These are phyloP conservation scores for Metschnikowia baotianmanensis DNA, from an alignment of 805 yeast species.

Conservation along the genomic window DNA sequence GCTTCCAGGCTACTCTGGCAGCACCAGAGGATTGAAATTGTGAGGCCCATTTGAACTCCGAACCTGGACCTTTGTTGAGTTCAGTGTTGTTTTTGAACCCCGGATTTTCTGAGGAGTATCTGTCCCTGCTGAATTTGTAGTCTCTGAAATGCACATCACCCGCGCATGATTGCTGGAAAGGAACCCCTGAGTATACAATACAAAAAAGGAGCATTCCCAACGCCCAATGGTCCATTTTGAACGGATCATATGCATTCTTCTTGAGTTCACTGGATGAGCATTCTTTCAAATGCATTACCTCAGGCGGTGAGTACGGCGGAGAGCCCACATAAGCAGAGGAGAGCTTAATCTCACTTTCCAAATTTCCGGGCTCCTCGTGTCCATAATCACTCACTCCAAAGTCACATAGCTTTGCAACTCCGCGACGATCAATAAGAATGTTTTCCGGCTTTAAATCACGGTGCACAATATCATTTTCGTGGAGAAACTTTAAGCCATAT, in stretches of 20 bases:
- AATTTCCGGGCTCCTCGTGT: constrained; percentile 51
- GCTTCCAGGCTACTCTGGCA: constrained; percentile 70
- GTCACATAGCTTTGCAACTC: constrained; percentile 67
- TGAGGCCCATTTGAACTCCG: constrained; percentile 68
- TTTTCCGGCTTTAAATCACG: constrained; percentile 77
- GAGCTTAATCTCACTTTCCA: constrained; percentile 37
- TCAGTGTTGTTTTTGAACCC: constrained; percentile 47
- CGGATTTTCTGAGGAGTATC: constrained; percentile 42
- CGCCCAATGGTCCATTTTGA: constrained; percentile 70
- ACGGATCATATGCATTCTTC: constrained; percentile 56
- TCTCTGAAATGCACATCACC: constrained; percentile 55
- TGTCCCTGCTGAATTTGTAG: constrained; percentile 48
- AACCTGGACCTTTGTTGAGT: constrained; percentile 58
- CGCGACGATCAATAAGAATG: constrained; percentile 55
- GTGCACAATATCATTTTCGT: constrained; percentile 66
- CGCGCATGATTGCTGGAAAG: constrained; percentile 52
- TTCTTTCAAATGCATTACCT: constrained; percentile 54
- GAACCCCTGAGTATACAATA: constrained; percentile 54
- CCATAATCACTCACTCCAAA: constrained; percentile 74
- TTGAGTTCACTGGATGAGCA: constrained; percentile 29
- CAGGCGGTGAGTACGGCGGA: constrained; percentile 81
- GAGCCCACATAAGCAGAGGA: constrained; percentile 64
- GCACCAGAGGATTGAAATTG: constrained; percentile 57
- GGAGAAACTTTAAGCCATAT: constrained; percentile 60
- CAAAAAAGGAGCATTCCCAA: constrained; percentile 67